Evolutionary conservation across 768 basidiomycete species (phyloP).

Genomic region (Hypholoma fasciculare): DNA sequence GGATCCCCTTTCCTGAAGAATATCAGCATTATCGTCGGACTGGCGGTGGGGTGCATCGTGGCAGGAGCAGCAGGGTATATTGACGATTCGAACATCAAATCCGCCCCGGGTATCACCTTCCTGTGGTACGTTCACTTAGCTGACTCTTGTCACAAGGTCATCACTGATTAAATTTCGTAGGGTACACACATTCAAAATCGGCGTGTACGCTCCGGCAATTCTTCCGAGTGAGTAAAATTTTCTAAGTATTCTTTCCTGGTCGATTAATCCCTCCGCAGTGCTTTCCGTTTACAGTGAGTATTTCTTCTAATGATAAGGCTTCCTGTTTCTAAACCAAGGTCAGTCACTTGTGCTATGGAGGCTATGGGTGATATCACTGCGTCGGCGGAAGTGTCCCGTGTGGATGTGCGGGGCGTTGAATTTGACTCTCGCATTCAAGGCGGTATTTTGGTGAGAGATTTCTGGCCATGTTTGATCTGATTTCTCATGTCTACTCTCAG

Average conservation of each 20-base stretch:
- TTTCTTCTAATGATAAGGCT: not conserved
- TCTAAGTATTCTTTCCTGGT: not conserved
- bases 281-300: conserved; percentile 4
- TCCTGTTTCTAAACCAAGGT: not conserved
- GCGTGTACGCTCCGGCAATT: conserved; percentile 70
- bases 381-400: conserved; percentile 74
- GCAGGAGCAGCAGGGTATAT: conserved; percentile 79
- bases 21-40: conserved; percentile 71
- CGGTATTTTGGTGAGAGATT: conserved; percentile 52
- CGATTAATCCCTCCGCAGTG: not conserved
- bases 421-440: conserved; percentile 84
- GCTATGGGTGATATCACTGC: conserved; percentile 84
- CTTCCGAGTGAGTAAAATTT: conserved; percentile 31
- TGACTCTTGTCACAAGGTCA: not conserved
- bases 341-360: conserved; percentile 75
- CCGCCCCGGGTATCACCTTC: conserved; percentile 78
- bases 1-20: conserved; percentile 85
- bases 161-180: conserved; percentile 22
- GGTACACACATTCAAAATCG: conserved; percentile 76
- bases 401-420: conserved; percentile 65
- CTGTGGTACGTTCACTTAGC: conserved; percentile 34
- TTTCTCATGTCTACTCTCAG: not conserved
- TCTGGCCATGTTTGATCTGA: no score
- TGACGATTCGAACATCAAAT: conserved; percentile 58
- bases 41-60: conserved; percentile 76